Conservation (phyloP, 345 rosid genomes). For the Pistacia integerrima region DNA sequence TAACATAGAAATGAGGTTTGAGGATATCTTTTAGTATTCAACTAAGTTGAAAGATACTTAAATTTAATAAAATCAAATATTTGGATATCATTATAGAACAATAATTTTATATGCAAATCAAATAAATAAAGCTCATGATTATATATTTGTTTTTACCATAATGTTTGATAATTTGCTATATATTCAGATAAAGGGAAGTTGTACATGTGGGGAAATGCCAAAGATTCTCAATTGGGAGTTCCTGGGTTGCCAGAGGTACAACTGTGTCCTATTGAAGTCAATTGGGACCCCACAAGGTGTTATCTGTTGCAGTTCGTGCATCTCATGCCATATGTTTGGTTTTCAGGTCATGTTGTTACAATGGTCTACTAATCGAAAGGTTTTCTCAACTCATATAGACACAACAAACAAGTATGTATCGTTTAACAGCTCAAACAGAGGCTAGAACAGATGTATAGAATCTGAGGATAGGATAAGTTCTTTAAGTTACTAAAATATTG, state of each 20-base stretch:
- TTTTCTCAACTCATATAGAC: neutral
- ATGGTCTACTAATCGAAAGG: neutral
- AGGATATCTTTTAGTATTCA: no score
- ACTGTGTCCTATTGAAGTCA: constrained; percentile 65
- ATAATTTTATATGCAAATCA: no score
- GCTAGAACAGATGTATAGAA: neutral
- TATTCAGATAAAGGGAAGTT: no score
- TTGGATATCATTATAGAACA: no score
- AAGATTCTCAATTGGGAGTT: constrained; percentile 20
- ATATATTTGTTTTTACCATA: no score
- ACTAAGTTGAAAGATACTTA: no score
- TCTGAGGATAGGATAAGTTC: neutral
- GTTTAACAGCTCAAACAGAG: neutral
- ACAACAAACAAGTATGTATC: neutral
- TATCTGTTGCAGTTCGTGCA: constrained; percentile 78
- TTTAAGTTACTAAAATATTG: no score
- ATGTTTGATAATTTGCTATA: no score
- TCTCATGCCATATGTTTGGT: constrained; percentile 86
- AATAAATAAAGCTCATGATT: no score
- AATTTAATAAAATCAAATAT: no score
- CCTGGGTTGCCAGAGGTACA: constrained; percentile 86
- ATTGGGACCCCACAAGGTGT: constrained; percentile 54
- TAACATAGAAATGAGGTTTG: no score
- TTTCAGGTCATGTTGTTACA: constrained; percentile 43
- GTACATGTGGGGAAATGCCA: no score